Base-by-base conservation (phyloP, 305 asterid species). In the Fraxinus dipetala region DNA sequence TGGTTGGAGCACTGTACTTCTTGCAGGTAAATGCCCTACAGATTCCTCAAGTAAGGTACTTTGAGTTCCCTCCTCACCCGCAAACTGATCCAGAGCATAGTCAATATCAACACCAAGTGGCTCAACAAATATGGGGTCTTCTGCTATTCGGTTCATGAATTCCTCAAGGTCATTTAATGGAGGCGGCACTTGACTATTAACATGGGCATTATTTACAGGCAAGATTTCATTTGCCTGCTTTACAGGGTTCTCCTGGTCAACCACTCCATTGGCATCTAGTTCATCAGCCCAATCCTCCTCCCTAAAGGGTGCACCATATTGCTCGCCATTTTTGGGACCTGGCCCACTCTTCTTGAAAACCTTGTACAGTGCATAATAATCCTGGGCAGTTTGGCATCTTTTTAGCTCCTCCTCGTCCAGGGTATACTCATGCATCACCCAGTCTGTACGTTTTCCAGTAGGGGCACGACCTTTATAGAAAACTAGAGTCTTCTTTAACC, bases 341-440 rank as follows among this genome's bases (percentile, higher is more conserved):
- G 96, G 89, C 26, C 99, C 99, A 82, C 99, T 96, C 85, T 96
- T 96, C 88, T 96, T 96, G 87, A 16, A 96, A 16, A 91, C 91
- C 89, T 96, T 96, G 93, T 91, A 92, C 28, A 96, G 90, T 0
- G 91, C 99, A 78, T 91, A 96, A 80, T 91, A 92, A 74, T 87
- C 96, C 84, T 89, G 89, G 22, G 76, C 91, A 40, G 54, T 72
- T 20, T 51, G 59, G 82, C 97, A 93, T 81, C 93, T 88, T 83
- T 87, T 88, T 72, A 96, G 84, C 90, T 95, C 99, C 69, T 85
- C 96, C 78, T 92, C 98, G 65, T 90, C 91, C 90, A 96, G 80
- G 45, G 97, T 91, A 72, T 96, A 96, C 34, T 96, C 99, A 40
- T 96, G 98, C 99, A 96, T 96, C 77, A 96, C 99, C 98, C 99